Evolutionary conservation across 2,329 filamentous ascomycete genomes (phyloP).

Genomic region (Aspergillus eucalypticola): DNA sequence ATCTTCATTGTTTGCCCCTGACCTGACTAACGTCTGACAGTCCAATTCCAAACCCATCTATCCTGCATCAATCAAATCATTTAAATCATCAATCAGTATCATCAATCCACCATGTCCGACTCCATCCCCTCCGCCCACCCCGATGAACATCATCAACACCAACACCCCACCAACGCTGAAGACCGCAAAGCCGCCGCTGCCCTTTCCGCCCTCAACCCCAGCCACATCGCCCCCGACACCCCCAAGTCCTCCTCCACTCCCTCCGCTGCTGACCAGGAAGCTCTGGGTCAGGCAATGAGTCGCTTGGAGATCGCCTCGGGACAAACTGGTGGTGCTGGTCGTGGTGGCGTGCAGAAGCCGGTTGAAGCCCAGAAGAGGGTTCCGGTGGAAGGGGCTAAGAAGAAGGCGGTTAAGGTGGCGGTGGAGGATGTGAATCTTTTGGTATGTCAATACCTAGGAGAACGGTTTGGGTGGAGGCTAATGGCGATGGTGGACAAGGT

Average conservation of each 20-base stretch:
- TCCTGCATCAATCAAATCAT: neutral
- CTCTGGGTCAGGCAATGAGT: constrained; percentile 52
- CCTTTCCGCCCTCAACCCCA: constrained; percentile 49
- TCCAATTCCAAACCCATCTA: too few relatives aligned
- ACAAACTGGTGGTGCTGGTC: constrained; percentile 9
- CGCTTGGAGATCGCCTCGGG: constrained; percentile 48
- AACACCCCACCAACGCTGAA: constrained; percentile 47
- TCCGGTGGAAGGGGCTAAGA: constrained; percentile 33
- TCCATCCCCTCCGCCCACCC: constrained; percentile 43
- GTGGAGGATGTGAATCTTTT: constrained; percentile 49
- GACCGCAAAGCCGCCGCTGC: constrained; percentile 54
- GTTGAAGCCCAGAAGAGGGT: constrained; percentile 31
- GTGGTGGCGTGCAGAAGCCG: constrained; percentile 20
- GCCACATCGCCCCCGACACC: constrained; percentile 39
- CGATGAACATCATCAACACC: constrained; percentile 36
- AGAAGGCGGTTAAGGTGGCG: constrained; percentile 48
- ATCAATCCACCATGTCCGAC: constrained; percentile 42
- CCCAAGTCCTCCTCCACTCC: constrained; percentile 36
- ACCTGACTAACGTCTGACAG: too few relatives aligned
- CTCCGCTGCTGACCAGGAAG: constrained; percentile 47
- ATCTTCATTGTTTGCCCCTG: too few relatives aligned
- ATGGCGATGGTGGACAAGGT: constrained; percentile 30
- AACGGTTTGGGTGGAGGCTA: neutral
- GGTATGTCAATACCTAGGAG: constrained; percentile 34
- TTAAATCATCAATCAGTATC: neutral